Conservation (phyloP, 2,329 filamentous ascomycete species). For the Akanthomyces uredinophilus region DNA sequence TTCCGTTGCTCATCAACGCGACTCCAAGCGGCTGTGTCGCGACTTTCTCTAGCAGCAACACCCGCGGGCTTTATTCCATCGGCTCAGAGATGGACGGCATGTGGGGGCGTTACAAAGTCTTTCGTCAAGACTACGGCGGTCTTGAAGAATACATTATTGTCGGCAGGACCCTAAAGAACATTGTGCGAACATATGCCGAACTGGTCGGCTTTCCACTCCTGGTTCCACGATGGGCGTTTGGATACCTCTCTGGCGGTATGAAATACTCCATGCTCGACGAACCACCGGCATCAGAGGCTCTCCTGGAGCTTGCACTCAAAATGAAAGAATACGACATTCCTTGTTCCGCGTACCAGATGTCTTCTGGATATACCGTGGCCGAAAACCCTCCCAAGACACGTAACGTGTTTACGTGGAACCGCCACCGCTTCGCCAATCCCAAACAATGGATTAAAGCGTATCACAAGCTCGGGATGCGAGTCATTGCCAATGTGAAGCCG, state of each 20-base stretch:
- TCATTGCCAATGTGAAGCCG: conserved; percentile 69
- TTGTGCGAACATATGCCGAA: conserved; percentile 61
- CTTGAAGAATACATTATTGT: conserved; percentile 67
- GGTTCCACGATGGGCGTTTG: conserved; percentile 67
- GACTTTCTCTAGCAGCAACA: conserved; percentile 63
- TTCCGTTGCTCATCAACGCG: conserved; percentile 65
- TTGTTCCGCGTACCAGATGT: conserved; percentile 68
- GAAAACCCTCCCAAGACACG: conserved; percentile 63
- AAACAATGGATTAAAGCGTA: conserved; percentile 57
- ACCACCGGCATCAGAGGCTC: conserved; percentile 50
- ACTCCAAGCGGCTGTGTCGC: conserved; percentile 60
- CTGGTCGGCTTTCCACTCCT: conserved; percentile 63
- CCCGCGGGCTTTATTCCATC: conserved; percentile 58
- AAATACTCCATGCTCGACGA: conserved; percentile 48
- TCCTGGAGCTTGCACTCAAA: conserved; percentile 57
- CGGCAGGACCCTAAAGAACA: conserved; percentile 59
- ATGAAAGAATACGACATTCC: conserved; percentile 62
- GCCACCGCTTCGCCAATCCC: conserved; percentile 63
- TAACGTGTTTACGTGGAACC: conserved; percentile 69
- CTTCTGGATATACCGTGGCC: conserved; percentile 65
- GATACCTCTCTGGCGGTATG: conserved; percentile 63
- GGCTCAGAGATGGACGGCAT: conserved; percentile 71
- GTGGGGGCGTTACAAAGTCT: conserved; percentile 71
- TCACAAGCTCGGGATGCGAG: conserved; percentile 58
- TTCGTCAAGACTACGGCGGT: conserved; percentile 66